phyloP scores from a whole-genome alignment of 2,329 filamentous ascomycete genomes.

The Bipolaris sorokiniana region DNA sequence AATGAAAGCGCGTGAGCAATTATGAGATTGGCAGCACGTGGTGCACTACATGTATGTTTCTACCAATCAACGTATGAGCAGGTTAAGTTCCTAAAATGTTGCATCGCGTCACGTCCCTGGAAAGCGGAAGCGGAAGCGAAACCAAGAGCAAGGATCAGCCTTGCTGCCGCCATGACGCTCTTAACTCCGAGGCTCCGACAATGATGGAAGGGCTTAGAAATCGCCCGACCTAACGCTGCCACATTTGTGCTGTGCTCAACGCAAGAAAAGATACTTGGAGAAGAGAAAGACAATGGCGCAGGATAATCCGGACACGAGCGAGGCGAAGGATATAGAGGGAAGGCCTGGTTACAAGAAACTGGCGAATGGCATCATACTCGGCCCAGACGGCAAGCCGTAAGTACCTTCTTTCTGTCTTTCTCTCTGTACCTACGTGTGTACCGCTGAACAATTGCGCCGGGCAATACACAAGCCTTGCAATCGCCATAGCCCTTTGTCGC shows the following conservation, averaged over 20 bases:
- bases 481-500: not conserved
- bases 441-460: constrained; percentile 26
- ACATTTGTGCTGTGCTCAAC: not conserved
- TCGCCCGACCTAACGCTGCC: constrained; percentile 11
- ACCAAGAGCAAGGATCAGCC: constrained; percentile 8
- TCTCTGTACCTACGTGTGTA: not conserved
- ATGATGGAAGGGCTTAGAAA: constrained; percentile 28
- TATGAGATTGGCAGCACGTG: not conserved
- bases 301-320: constrained; percentile 27
- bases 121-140: constrained; percentile 2
- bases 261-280: not conserved
- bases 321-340: constrained; percentile 35
- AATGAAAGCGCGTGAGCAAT: not conserved
- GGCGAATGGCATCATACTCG: constrained; percentile 75
- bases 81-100: not conserved
- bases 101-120: not conserved
- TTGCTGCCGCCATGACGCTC: constrained; percentile 10
- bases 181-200: constrained; percentile 20
- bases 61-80: not conserved
- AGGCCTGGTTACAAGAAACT: constrained; percentile 58
- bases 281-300: constrained; percentile 28
- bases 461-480: not conserved
- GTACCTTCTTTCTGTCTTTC: constrained; percentile 39
- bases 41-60: not conserved
- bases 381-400: constrained; percentile 84